Evolutionary conservation across 345 rosid species (phyloP).

Genomic region (Brassica carinata): DNA sequence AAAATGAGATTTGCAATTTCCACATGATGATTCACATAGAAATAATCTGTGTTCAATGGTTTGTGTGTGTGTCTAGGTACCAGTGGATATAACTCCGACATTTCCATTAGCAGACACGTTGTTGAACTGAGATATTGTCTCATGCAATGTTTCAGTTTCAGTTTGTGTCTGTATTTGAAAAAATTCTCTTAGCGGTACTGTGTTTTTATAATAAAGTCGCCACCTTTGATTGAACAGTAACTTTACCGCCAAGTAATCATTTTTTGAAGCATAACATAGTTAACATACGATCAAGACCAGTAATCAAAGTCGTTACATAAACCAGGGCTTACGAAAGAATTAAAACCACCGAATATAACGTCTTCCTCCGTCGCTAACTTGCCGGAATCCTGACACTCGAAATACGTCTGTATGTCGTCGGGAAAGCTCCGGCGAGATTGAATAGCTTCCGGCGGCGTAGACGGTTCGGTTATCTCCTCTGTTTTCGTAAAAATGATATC

Average conservation of each 20-base stretch:
- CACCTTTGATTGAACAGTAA: neutral
- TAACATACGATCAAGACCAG: slow-evolving; percentile 8
- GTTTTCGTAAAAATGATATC: slow-evolving; percentile 44
- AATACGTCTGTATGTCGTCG: slow-evolving; percentile 73
- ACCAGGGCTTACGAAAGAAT: slow-evolving; percentile 49
- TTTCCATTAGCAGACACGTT: slow-evolving; percentile 55
- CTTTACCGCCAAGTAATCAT: neutral
- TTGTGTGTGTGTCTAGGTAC: slow-evolving; percentile 54
- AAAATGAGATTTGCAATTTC: neutral
- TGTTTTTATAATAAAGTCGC: slow-evolving; percentile 17
- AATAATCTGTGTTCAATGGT: neutral
- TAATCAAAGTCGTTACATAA: slow-evolving; percentile 56
- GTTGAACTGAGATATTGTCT: slow-evolving; percentile 31
- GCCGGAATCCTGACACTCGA: slow-evolving; percentile 60
- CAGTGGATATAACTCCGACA: slow-evolving; percentile 76
- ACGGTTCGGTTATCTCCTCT: slow-evolving; percentile 64
- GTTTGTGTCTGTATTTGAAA: neutral
- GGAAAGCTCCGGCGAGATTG: slow-evolving; percentile 65
- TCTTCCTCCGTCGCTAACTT: slow-evolving; percentile 53
- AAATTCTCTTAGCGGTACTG: neutral
- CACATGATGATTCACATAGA: neutral
- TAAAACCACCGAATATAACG: slow-evolving; percentile 57
- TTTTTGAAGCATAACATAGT: neutral
- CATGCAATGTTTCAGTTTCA: neutral
- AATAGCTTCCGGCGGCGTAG: slow-evolving; percentile 39